These are phyloP conservation scores for Flueggea neowawraea DNA, from an alignment of 441 rosid genomes.

Conservation along the genomic window DNA sequence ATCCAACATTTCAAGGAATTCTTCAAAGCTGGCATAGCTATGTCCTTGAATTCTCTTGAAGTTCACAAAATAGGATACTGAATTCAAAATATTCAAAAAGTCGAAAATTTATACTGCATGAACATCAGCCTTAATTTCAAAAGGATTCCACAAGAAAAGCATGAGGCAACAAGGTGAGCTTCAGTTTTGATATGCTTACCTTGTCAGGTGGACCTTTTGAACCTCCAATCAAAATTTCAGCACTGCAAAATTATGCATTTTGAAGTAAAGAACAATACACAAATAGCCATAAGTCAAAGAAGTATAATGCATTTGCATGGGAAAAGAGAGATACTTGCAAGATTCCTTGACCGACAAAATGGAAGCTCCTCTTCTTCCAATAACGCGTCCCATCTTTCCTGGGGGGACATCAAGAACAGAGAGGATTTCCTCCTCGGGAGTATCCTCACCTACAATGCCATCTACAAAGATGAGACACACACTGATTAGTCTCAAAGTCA, in stretches of 20 bases:
- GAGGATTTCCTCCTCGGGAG: slow-evolving; percentile 72
- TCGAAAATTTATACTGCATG: neutral
- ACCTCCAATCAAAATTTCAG: slow-evolving; percentile 82
- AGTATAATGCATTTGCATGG: neutral
- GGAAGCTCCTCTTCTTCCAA: slow-evolving; percentile 82
- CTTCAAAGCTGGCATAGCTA: too few relatives aligned
- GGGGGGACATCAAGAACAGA: slow-evolving; percentile 77
- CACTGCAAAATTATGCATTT: slow-evolving; percentile 40
- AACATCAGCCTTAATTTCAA: neutral
- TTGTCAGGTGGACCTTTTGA: slow-evolving; percentile 87
- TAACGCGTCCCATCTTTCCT: slow-evolving; percentile 90
- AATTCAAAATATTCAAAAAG: too few relatives aligned
- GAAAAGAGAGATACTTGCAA: slow-evolving; percentile 54
- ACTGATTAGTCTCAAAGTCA: too few relatives aligned
- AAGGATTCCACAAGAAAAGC: too few relatives aligned
- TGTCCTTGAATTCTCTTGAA: too few relatives aligned
- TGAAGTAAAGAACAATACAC: slow-evolving; percentile 10
- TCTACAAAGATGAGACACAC: slow-evolving; percentile 33
- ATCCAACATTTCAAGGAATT: too few relatives aligned
- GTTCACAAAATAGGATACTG: too few relatives aligned
- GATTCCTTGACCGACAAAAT: slow-evolving; percentile 78
- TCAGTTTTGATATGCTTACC: slow-evolving; percentile 32
- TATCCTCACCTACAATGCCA: slow-evolving; percentile 34
- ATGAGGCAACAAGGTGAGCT: too few relatives aligned
- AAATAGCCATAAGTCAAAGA: neutral